phyloP scores from a whole-genome alignment of 495 filamentous ascomycete genomes.

The Tuber melanosporum region DNA sequence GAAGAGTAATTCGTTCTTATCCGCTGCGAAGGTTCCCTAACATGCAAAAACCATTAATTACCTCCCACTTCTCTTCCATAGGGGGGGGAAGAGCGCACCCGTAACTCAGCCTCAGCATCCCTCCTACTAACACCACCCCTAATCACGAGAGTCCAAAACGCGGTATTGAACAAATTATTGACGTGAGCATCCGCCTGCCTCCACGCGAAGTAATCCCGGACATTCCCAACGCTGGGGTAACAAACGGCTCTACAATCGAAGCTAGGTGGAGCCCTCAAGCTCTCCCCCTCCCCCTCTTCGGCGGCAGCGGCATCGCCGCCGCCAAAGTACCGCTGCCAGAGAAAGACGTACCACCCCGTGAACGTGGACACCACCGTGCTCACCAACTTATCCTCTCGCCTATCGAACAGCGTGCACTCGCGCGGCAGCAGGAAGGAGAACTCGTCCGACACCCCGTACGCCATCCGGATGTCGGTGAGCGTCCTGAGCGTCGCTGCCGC shows the following conservation, averaged over 20 bases:
- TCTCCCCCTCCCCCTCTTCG: constrained; percentile 37
- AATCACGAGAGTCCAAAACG: constrained; percentile 83
- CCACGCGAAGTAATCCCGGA: constrained; percentile 95
- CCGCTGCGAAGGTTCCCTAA: constrained; percentile 70
- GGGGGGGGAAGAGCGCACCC: constrained; percentile 47
- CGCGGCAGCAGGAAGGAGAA: constrained; percentile 81
- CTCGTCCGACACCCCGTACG: constrained; percentile 90
- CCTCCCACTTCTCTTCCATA: not conserved
- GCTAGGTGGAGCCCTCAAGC: constrained; percentile 65
- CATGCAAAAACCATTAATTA: constrained; percentile 22
- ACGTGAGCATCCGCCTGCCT: constrained; percentile 92
- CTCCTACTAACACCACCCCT: constrained; percentile 65
- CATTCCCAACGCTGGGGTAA: constrained; percentile 69
- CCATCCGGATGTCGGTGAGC: constrained; percentile 74
- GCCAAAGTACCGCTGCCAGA: constrained; percentile 63
- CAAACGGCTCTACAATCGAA: constrained; percentile 89
- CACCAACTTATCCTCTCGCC: constrained; percentile 77
- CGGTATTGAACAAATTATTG: constrained; percentile 97
- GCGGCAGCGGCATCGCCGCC: no score
- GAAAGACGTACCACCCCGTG: constrained; percentile 79
- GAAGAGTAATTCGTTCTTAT: constrained; percentile 96
- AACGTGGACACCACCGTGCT: constrained; percentile 89
- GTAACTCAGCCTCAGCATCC: constrained; percentile 71
- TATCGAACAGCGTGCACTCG: constrained; percentile 71
- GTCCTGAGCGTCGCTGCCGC: constrained; percentile 77